Evolutionary conservation across 805 yeast genomes (phyloP), one percentile per base, ranked within the genome.

Genomic region (Maudiozyma barnettii): DNA sequence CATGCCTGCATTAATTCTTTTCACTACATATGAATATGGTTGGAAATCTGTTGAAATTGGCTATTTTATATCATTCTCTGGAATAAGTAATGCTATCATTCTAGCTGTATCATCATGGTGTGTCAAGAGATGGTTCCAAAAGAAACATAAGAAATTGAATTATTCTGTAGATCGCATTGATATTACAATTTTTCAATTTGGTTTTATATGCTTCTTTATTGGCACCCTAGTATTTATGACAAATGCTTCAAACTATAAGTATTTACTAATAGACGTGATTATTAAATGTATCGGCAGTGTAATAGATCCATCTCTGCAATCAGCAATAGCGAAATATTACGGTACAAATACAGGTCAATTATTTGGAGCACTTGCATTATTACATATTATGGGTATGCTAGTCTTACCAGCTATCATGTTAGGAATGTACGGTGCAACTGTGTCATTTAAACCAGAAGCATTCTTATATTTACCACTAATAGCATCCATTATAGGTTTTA

Each of bases 361-460:
- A 16, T 83, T 82, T 65, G 89, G 91, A 9, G 87, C 82, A 0
- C 61, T 83, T 40, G 77, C 87, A 0, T 60, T 84, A 44, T 58
- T 82, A 16, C 77, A 79, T 57, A 81, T 78, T 52, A 43, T 75
- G 0, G 61, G 75, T 4, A 63, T 68, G 49, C 65, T 81, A 49
- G 47, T 74, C 8, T 64, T 72, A 1, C 88, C 91, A 0, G 63
- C 78, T 5, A 16, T 68, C 0, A 60, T 76, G 30, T 61, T 82
- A 16, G 63, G 67, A 2, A 45, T 80, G 21, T 84, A 82, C 53
- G 69, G 76, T 0, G 44, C 55, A 1, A 72, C 78, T 0, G 65
- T 76, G 14, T 55, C 65, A 2, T 48, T 46, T n/a, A 53, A 58
- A 9, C 77, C 80, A 1, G 63, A 59, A 38, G 36, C 66, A 12